A percentile compares a stretch with the other conserved stretches of the same genome.
Conservation (phyloP, 2,329 filamentous ascomycete genomes). For the Scopulariopsis brevicaulis region DNA sequence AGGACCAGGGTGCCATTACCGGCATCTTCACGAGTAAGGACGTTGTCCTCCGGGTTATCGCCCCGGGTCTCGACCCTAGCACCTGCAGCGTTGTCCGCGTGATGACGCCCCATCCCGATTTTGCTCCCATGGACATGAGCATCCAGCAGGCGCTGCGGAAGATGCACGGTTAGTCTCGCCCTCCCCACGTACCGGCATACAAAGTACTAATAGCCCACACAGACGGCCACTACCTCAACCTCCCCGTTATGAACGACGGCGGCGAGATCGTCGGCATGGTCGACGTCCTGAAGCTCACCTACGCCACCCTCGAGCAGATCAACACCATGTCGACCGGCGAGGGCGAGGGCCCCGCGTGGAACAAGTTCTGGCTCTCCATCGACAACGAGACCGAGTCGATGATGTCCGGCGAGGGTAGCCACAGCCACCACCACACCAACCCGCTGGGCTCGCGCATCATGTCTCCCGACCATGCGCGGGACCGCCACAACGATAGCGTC, state of each 20-base stretch:
- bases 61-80: slow-evolving; percentile 82
- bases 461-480: slow-evolving; percentile 66
- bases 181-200: not conserved
- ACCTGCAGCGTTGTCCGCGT: slow-evolving; percentile 97
- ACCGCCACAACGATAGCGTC: slow-evolving; percentile 68
- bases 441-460: slow-evolving; percentile 55
- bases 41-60: slow-evolving; percentile 94
- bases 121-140: slow-evolving; percentile 97
- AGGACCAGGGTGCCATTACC: slow-evolving; percentile 94
- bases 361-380: slow-evolving; percentile 98
- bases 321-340: slow-evolving; percentile 88
- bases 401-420: slow-evolving; percentile 82
- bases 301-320: slow-evolving; percentile 94
- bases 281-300: slow-evolving; percentile 94
- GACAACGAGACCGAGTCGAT: slow-evolving; percentile 92
- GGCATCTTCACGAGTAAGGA: slow-evolving; percentile 99
- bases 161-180: slow-evolving; percentile 73
- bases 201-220: slow-evolving; percentile 9
- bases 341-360: slow-evolving; percentile 94
- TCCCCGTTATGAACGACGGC: slow-evolving; percentile 94
- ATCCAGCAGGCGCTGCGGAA: slow-evolving; percentile 96
- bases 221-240: slow-evolving; percentile 97
- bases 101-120: slow-evolving; percentile 98
- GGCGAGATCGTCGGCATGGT: slow-evolving; percentile 99
- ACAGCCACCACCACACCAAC: slow-evolving; percentile 42